Conservation (phyloP, 1,284 basidiomycete genomes). For the Ceratobasidium sp. region DNA sequence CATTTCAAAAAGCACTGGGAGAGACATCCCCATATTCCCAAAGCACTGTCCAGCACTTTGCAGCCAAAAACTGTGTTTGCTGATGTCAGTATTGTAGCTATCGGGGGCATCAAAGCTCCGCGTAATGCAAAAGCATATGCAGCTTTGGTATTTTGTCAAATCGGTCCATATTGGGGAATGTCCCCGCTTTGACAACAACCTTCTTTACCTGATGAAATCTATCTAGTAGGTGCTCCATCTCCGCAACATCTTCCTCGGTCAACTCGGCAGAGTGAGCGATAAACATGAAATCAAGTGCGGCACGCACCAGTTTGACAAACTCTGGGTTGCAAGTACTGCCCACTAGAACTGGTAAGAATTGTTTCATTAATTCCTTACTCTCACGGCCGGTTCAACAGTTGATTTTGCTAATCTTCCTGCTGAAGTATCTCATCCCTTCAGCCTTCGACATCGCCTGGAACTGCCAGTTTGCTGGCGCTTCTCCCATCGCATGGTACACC, state of each 20-base stretch:
- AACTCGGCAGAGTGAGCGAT: not conserved
- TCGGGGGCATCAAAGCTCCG: slow-evolving; percentile 38
- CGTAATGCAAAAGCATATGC: slow-evolving; percentile 54
- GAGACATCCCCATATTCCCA: too few relatives aligned
- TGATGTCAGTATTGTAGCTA: slow-evolving; percentile 47
- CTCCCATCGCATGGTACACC: slow-evolving; percentile 29
- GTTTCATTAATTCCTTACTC: slow-evolving; percentile 55
- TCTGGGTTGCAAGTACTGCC: not conserved
- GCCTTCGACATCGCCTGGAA: slow-evolving; percentile 33
- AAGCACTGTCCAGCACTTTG: too few relatives aligned
- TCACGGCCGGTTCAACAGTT: slow-evolving; percentile 55
- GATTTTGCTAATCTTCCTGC: slow-evolving; percentile 48
- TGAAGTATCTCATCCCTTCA: slow-evolving; percentile 32
- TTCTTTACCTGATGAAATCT: not conserved
- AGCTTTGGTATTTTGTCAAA: slow-evolving; percentile 57
- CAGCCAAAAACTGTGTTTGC: too few relatives aligned
- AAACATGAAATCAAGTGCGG: slow-evolving; percentile 7
- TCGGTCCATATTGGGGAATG: not conserved
- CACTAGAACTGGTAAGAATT: slow-evolving; percentile 5
- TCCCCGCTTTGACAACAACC: not conserved
- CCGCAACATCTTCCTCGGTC: slow-evolving; percentile 13
- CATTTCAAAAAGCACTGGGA: too few relatives aligned
- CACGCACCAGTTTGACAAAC: slow-evolving; percentile 34
- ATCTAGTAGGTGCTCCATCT: slow-evolving; percentile 14
- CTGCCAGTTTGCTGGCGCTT: slow-evolving; percentile 34